phyloP scores from a whole-genome alignment of 148 eudicot genomes.

The Chenopodium formosanum region DNA sequence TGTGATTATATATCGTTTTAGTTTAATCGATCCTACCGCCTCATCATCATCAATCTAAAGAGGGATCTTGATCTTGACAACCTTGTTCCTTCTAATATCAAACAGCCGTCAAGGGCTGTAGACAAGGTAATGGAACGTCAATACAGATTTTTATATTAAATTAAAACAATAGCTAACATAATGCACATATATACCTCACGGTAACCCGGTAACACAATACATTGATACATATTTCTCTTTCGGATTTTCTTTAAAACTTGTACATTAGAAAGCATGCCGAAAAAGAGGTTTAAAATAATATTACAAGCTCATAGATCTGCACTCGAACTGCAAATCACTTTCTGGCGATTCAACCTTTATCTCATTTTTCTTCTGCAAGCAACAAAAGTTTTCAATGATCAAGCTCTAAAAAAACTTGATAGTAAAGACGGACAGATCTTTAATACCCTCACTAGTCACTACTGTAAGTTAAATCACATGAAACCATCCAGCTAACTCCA shows the following conservation, averaged over 20 bases:
- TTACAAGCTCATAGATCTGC: slow-evolving; percentile 35
- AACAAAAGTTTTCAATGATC: background rate
- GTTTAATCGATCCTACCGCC: too few relatives aligned
- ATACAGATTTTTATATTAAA: background rate
- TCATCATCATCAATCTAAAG: too few relatives aligned
- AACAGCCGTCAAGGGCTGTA: background rate
- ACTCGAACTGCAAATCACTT: slow-evolving; percentile 20
- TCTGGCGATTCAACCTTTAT: slow-evolving; percentile 16
- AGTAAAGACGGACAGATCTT: too few relatives aligned
- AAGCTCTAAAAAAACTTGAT: background rate
- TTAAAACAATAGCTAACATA: background rate
- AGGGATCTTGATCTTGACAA: too few relatives aligned
- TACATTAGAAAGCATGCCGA: background rate
- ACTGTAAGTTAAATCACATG: background rate
- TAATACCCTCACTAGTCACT: background rate
- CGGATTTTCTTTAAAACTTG: background rate
- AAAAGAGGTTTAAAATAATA: background rate
- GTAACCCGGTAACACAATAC: background rate
- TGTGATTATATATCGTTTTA: too few relatives aligned
- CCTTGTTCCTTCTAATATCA: too few relatives aligned
- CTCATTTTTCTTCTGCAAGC: slow-evolving; percentile 21
- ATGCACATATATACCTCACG: background rate
- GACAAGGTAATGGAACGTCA: background rate
- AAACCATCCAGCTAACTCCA: background rate
- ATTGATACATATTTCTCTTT: background rate